These are phyloP conservation scores for Boletellus deceptivus DNA, from an alignment of 1,284 basidiomycete species.

Conservation along the genomic window DNA sequence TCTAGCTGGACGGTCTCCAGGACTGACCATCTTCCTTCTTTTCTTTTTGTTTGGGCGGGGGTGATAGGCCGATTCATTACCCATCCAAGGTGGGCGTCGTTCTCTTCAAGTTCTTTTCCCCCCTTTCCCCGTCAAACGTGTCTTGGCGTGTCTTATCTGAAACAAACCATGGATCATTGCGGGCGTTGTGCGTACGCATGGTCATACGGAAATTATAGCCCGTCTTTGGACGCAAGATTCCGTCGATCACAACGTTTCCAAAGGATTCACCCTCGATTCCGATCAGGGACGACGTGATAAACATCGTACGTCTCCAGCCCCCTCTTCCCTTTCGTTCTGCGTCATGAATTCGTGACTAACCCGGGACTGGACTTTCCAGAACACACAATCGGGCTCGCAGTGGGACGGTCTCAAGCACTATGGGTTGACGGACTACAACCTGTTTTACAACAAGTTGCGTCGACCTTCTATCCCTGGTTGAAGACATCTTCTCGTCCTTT, in stretches of 20 bases:
- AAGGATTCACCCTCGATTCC: conserved; percentile 30
- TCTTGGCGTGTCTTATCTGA: too few relatives aligned
- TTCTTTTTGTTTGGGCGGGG: too few relatives aligned
- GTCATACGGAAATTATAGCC: conserved; percentile 39
- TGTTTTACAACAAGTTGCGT: conserved; percentile 63
- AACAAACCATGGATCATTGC: too few relatives aligned
- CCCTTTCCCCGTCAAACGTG: too few relatives aligned
- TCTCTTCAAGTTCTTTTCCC: too few relatives aligned
- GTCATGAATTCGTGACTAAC: background rate
- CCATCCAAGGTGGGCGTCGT: conserved; percentile 51
- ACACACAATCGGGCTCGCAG: conserved; percentile 73
- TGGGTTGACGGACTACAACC: conserved; percentile 50
- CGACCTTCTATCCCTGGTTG: background rate
- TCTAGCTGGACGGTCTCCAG: too few relatives aligned
- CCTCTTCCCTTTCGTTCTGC: background rate
- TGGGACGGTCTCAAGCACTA: conserved; percentile 73
- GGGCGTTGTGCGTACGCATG: too few relatives aligned
- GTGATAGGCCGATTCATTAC: conserved; percentile 62
- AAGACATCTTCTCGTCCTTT: too few relatives aligned
- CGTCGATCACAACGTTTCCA: conserved; percentile 46
- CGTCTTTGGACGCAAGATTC: conserved; percentile 52
- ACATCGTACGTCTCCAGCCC: conserved; percentile 45
- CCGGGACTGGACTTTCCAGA: conserved; percentile 38
- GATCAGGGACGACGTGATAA: conserved; percentile 59
- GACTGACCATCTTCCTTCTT: too few relatives aligned